These are phyloP conservation scores for Daldinia concentrica DNA, from an alignment of 495 filamentous ascomycete species.

Conservation along the genomic window DNA sequence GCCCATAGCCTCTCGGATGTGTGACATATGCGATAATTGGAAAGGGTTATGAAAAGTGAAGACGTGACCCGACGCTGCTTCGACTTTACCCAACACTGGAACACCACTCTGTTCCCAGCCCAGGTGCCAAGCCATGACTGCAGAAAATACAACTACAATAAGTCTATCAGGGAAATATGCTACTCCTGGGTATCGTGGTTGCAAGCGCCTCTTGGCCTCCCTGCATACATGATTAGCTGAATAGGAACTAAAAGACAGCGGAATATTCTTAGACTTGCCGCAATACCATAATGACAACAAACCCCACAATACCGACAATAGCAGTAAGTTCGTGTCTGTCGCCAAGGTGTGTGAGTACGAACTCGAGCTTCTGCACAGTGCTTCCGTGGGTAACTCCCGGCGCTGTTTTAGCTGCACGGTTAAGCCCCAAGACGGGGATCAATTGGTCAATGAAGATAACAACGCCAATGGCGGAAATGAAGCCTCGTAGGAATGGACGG, in stretches of 20 bases:
- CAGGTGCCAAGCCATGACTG: constrained; percentile 79
- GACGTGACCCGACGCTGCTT: constrained; percentile 68
- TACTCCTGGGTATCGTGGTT: constrained; percentile 80
- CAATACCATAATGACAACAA: constrained; percentile 87
- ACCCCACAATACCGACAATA: constrained; percentile 78
- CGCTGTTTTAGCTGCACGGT: constrained; percentile 63
- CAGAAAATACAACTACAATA: constrained; percentile 85
- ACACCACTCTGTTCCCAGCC: constrained; percentile 85
- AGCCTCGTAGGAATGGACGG: constrained; percentile 89
- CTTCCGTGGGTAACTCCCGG: constrained; percentile 78
- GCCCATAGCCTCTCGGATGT: constrained; percentile 86
- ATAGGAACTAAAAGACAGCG: not conserved
- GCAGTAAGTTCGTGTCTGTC: constrained; percentile 77
- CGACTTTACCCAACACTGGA: constrained; percentile 81
- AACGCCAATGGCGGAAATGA: constrained; percentile 95
- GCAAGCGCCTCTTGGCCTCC: constrained; percentile 81
- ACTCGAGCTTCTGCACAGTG: constrained; percentile 83
- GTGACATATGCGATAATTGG: constrained; percentile 73
- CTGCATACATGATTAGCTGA: constrained; percentile 51
- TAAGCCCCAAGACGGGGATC: constrained; percentile 86
- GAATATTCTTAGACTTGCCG: constrained; percentile 55
- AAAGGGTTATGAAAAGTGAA: constrained; percentile 92
- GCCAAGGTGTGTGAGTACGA: constrained; percentile 72
- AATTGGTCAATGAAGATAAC: constrained; percentile 96
- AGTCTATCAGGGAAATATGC: constrained; percentile 95